Evolutionary conservation across 2,329 filamentous ascomycete species (phyloP), one percentile per base, ranked within the genome.

Genomic region (Alternaria solani): DNA sequence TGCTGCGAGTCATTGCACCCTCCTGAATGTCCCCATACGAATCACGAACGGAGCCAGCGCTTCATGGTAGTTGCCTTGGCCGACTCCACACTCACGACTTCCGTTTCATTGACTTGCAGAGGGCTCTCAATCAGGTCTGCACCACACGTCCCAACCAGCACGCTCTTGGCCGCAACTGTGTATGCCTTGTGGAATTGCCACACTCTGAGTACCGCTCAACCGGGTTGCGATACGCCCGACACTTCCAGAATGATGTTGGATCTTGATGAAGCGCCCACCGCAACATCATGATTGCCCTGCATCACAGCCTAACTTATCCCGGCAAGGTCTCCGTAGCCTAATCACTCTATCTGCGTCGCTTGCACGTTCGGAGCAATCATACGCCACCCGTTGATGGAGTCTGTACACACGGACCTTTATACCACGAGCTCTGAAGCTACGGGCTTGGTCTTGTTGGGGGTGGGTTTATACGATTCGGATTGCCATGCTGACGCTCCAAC

Each of bases 241-340:
- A 34, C 16, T 43, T 34, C 28, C 39, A 32, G 49, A 30, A 18
- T 42, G 5, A 8, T 43, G 51, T 53, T 44, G 51, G 39, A 44
- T 20, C 23, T 53, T 53, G 28, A 53, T 44, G 41, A 44, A 53
- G 51, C 51, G 30, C 20, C 39, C 51, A 53, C 39, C 30, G 44
- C 26, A 23, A 47, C 18, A 36, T 43, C 48, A 38, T 57, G 53
- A 55, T 62, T 55, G 54, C 51, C 44, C 23, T 65, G 62, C 64
- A 63, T 44, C 30, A 11, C 52, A 42, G 30, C 26, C 55, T 57
- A 49, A 46, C 49, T 59, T 28, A 26, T 28, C 46, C 42, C 23
- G 28, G 55, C 7, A 51, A 54, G 9, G 41, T 55, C 34, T 48
- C 32, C 7, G 18, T 49, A 36, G 46, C 20, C 44, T 43, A 46